Evolutionary conservation across 2,329 filamentous ascomycete genomes (phyloP).

Genomic region (Acephala macrosclerotiorum): DNA sequence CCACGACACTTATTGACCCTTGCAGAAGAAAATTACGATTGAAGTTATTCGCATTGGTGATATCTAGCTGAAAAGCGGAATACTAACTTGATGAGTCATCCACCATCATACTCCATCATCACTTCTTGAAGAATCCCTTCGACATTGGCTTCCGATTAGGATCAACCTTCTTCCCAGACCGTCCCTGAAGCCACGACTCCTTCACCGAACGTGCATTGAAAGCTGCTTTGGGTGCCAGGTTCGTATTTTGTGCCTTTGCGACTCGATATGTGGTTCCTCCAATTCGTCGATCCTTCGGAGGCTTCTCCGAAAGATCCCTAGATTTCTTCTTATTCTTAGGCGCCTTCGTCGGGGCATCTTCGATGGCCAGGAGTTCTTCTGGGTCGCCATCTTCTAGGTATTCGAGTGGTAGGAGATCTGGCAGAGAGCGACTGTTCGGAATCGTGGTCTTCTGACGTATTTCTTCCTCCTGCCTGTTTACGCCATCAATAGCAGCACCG

Average conservation of each 20-base stretch:
- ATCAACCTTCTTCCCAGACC: constrained; percentile 29
- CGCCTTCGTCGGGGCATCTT: constrained; percentile 16
- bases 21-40: no score
- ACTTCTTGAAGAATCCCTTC: constrained; percentile 38
- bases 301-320: constrained; percentile 35
- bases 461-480: not conserved
- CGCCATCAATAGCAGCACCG: constrained; percentile 1
- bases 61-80: constrained; percentile 13
- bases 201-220: constrained; percentile 36
- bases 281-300: constrained; percentile 38
- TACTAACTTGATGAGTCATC: not conserved
- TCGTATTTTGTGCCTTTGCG: constrained; percentile 27
- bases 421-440: constrained; percentile 28
- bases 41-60: not conserved
- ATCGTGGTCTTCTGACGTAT: constrained; percentile 14
- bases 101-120: not conserved
- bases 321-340: constrained; percentile 40
- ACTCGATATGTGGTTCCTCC: constrained; percentile 43
- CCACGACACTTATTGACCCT: no score
- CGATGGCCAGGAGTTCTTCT: constrained; percentile 16
- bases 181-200: constrained; percentile 41
- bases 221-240: constrained; percentile 40
- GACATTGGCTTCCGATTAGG: constrained; percentile 35
- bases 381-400: constrained; percentile 40
- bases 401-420: constrained; percentile 41